Base-by-base conservation (phyloP, 495 filamentous ascomycete genomes). In the Cairneyella variabilis region DNA sequence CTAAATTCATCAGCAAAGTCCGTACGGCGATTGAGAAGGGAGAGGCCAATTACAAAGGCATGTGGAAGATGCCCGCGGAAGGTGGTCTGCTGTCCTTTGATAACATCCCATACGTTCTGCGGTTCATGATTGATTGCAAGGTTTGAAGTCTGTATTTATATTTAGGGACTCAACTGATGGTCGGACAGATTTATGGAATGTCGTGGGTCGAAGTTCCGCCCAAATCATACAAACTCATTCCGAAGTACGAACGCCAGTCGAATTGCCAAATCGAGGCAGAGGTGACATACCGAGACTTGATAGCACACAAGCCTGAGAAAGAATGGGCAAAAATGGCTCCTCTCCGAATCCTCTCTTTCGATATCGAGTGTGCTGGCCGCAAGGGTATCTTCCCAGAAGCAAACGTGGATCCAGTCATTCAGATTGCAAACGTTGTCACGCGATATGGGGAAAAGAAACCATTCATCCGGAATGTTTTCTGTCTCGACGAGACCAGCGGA, bases 251-350 rank as follows among this genome's bases (percentile, higher is more conserved):
- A 43, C 77, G 81, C 46, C 82, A 91, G 23, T 97, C 92, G 14
- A 96, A 86, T 59, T 97, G 93, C 61, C 93, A 99, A 66, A 91
- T 99, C 53, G 93, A 99, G 66, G 93, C 95, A 21, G 71, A 79
- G 32, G 76, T 93, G 17, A 83, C 86, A 69, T 97, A 91, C 60
- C 72, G 69, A 51, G 83, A 97, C 62, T 71, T 99, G 32, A 86
- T 96, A 53, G 83, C 93, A 6, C 92, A 97, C 65, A 76, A 87
- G 21, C 82, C 89, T n/a, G 85, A 88, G 52, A 93, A 91, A 3
- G 93, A 97, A 65, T 99, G 93, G 89, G 89, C 89, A 9, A 99
- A 96, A 71, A 97, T 99, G 89, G 95, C 93, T 0, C 93, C 93
- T 1, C 74, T 99, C 17, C 83, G 93, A 32, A 83, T 96, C 46